Base-by-base conservation (phyloP, 495 filamentous ascomycete genomes). In the Lentithecium fluviatile region DNA sequence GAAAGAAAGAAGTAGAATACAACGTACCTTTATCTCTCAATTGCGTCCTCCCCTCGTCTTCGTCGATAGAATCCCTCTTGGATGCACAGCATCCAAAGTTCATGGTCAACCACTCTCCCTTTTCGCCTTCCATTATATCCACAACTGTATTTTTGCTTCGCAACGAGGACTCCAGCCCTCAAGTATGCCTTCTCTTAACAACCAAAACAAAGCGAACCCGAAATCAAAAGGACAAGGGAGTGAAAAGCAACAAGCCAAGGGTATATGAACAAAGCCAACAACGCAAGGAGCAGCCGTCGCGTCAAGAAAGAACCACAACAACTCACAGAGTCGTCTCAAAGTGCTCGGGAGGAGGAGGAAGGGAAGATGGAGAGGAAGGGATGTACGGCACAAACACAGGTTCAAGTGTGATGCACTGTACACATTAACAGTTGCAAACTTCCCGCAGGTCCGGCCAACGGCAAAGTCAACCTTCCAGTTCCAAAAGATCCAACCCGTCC, bases 361-460 rank as follows among this genome's bases (percentile, higher is more conserved):
- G 10, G 29, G 29, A 32, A 32, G 29, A n/a, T n/a, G 29, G 29
- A 32, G 29, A 32, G 29, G 29, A 32, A 32, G 29, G 29, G 29
- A 3, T 4, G 29, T 10, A 32, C 29, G n/a, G 29, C 29, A 32
- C 29, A 3, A 32, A 32, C 29, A 32, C 29, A 32, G 10, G 29
- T 32, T 32, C 29, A 32, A 32, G 29, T 32, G 29, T 10, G 3
- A 32, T 32, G 29, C 10, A 10, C 29, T 32, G 29, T 32, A 32
- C 29, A 32, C n/a, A 32, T 32, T 32, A 32, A 32, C 29, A 10
- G 10, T n/a, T n/a, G 36, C 3, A 43, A 6, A 20, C 4, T 15
- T 15, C 40, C 40, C 40, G 40, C 19, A 43, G 40, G 40, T n/a
- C 40, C 40, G 40, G 40, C 40, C 40, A n/a, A 43, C 40, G 40